A percentile compares a stretch with the other conserved stretches of the same genome.
Evolutionary conservation across 495 filamentous ascomycete species (phyloP).

Genomic region (Podospora comata): DNA sequence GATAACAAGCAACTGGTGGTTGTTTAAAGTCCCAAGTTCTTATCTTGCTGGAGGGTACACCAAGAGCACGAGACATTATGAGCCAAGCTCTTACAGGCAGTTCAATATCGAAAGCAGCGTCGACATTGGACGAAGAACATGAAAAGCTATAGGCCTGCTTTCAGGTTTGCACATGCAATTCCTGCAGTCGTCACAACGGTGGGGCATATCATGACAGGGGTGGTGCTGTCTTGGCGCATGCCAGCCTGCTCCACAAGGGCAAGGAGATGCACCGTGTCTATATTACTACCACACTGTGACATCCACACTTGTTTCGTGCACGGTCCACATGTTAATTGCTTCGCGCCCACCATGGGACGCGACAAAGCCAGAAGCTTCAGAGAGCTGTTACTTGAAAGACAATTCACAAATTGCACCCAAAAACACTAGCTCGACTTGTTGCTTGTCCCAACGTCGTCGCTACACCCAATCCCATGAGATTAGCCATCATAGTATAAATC

Average conservation of each 20-base stretch:
- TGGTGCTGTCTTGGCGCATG: constrained; percentile 6
- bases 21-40: background rate
- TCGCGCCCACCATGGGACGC: background rate
- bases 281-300: too few species aligned
- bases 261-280: too few species aligned
- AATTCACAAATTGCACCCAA: background rate
- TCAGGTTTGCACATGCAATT: constrained; percentile 24
- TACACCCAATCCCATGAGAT: background rate
- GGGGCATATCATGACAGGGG: constrained; percentile 1
- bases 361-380: background rate
- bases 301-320: background rate
- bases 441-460: background rate
- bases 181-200: constrained; percentile 21
- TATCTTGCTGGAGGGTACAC: background rate
- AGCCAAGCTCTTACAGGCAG: background rate
- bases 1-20: background rate
- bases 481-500: background rate
- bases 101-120: background rate
- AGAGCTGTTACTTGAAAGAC: background rate
- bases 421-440: background rate
- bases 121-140: background rate
- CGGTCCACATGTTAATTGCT: background rate
- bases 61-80: background rate
- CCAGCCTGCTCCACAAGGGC: background rate
- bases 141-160: background rate